Evolutionary conservation across 2,329 filamentous ascomycete species (phyloP).

Genomic region (Microcyclospora tardicrescens): DNA sequence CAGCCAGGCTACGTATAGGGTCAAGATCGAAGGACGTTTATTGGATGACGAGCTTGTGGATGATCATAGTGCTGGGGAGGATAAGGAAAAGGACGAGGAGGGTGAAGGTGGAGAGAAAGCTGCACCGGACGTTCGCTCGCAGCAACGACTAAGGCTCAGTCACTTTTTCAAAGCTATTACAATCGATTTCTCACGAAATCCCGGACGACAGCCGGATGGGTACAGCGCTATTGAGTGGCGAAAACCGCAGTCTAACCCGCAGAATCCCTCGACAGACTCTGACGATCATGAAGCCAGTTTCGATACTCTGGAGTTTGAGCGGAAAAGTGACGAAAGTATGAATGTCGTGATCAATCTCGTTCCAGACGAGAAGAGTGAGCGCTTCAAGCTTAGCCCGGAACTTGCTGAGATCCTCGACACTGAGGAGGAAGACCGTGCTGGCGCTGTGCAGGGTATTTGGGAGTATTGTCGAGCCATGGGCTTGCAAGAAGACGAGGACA

Average conservation of each 20-base stretch:
- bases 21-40: conserved; percentile 82
- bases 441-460: conserved; percentile 85
- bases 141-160: conserved; percentile 49
- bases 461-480: conserved; percentile 81
- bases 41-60: conserved; percentile 47
- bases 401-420: conserved; percentile 78
- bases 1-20: conserved; percentile 66
- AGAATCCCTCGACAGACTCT: conserved; percentile 29
- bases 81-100: conserved; percentile 33
- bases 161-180: conserved; percentile 73
- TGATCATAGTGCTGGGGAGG: conserved; percentile 32
- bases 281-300: conserved; percentile 62
- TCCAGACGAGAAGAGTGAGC: conserved; percentile 73
- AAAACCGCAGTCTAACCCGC: conserved; percentile 48
- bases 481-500: conserved; percentile 89
- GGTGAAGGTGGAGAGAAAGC: conserved; percentile 16
- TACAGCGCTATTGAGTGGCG: conserved; percentile 68
- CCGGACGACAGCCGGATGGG: conserved; percentile 53
- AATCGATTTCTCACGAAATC: conserved; percentile 44
- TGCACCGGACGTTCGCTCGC: conserved; percentile 23
- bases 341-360: conserved; percentile 82
- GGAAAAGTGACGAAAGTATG: conserved; percentile 80
- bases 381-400: conserved; percentile 65
- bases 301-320: conserved; percentile 81
- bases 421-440: conserved; percentile 72